Base-by-base conservation (phyloP, 2,329 filamentous ascomycete species). In the Sordariomycetes sp. region DNA sequence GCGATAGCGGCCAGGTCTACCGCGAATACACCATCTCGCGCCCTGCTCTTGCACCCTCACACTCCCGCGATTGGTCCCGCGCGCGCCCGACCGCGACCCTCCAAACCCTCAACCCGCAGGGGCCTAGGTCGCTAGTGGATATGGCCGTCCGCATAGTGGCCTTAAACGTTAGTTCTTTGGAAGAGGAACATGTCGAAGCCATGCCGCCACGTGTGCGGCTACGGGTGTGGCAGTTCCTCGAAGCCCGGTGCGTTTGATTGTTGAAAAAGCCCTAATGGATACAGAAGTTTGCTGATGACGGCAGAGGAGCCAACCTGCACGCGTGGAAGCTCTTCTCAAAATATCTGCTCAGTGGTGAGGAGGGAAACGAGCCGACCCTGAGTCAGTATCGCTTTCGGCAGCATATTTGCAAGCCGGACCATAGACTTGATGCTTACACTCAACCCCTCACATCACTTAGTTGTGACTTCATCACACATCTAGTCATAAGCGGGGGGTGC, bases 291-390 rank as follows among this genome's bases (percentile, higher is more conserved):
- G 23, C 9, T 30, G 27, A 30, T 16, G 27, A 34, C 4, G 11
- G 5, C 29, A 59, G 56, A 40, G 57, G 58, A 4, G 47, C 52
- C 10, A 57, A 53, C 34, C 47, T 63, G 15, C 58, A 63, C 32
- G 58, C 55, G 2, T 63, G 60, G 60, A 62, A 54, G 37, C 42
- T 59, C 5, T 54, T 63, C 21, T 63, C 57, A 3, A 50, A 52
- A 16, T 36, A 51, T 5, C 39, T 62, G 14, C 43, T 56, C 25
- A 40, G 44, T 18, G 53, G 50, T 18, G 46, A 56, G 3, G 51
- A 51, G 4, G 54, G 57, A 19, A 29, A 30, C 55, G 55, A 58
- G 17, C 57, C 49, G 33, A 51, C 48, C 5, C 45, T 63, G 28
- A 52, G 49, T 5, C 48, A 63, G 5, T 61, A 61, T 34, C 54